phyloP scores from a whole-genome alignment of 257 asterid genomes.

The Rubia yunnanensis region DNA sequence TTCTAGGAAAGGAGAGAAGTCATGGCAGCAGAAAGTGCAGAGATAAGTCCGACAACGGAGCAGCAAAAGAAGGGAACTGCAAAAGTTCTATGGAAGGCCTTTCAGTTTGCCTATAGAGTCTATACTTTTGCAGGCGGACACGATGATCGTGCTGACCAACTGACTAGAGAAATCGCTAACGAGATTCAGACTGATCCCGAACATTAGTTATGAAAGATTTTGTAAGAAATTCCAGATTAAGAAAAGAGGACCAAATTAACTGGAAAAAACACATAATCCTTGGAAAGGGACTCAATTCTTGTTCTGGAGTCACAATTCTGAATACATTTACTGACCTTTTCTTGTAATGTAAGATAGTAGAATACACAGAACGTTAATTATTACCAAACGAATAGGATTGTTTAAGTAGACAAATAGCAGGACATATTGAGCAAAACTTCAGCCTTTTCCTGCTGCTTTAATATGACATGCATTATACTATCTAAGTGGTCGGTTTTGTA shows the following conservation, averaged over 20 bases:
- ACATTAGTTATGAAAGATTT: conserved; percentile 8
- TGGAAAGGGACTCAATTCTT: not conserved
- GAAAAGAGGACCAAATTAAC: not conserved
- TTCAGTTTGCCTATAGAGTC: conserved; percentile 76
- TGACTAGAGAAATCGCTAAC: conserved; percentile 65
- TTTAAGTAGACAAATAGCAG: not conserved
- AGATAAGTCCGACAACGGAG: conserved; percentile 19
- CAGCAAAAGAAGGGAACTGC: conserved; percentile 37
- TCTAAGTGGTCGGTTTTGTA: conserved; percentile 14
- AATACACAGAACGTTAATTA: not conserved
- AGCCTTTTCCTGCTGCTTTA: conserved; percentile 10
- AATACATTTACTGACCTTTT: not conserved
- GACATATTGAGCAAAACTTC: conserved; percentile 11
- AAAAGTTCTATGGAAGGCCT: conserved; percentile 73
- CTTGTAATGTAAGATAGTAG: conserved; percentile 1
- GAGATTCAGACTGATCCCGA: conserved; percentile 55
- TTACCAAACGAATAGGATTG: conserved; percentile 4
- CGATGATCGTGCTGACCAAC: conserved; percentile 77
- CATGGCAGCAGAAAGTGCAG: conserved; percentile 21
- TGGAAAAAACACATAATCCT: not conserved
- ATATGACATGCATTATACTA: conserved; percentile 5
- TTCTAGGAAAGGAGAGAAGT: conserved; percentile 53
- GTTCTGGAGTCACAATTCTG: not conserved
- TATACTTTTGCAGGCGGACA: conserved; percentile 89
- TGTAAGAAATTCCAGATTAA: not conserved